Evolutionary conservation across 768 basidiomycete species (phyloP).

Genomic region (Tephrocybe sp.): DNA sequence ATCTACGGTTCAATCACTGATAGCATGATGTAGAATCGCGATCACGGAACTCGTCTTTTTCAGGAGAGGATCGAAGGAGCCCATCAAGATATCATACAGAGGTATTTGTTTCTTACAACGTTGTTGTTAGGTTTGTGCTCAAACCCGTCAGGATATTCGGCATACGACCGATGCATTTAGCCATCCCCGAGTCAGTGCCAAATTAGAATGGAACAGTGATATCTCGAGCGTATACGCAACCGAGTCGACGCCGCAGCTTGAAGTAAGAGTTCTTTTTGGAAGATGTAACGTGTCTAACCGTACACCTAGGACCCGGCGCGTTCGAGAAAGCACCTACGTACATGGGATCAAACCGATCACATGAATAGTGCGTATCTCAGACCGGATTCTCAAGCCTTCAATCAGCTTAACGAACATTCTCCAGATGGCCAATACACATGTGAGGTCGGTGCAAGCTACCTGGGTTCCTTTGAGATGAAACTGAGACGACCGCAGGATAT

Average conservation of each 20-base stretch:
- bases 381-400: not conserved
- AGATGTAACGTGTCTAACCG: conserved; percentile 5
- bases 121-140: not conserved
- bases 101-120: conserved; percentile 21
- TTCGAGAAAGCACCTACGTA: conserved; percentile 57
- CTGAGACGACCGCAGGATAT: conserved; percentile 40
- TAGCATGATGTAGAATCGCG: conserved; percentile 29
- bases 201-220: conserved; percentile 47
- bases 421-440: conserved; percentile 43
- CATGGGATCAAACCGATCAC: conserved; percentile 55
- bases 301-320: conserved; percentile 35
- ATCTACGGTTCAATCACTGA: conserved; percentile 18
- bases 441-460: conserved; percentile 36
- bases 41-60: conserved; percentile 53
- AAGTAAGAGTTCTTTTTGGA: conserved; percentile 29
- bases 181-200: conserved; percentile 37
- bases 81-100: conserved; percentile 44
- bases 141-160: conserved; percentile 30
- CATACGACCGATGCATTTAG: conserved; percentile 38
- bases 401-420: conserved; percentile 3
- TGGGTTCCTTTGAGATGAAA: conserved; percentile 16
- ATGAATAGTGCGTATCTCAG: conserved; percentile 33
- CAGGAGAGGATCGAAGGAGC: conserved; percentile 45
- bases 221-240: conserved; percentile 39
- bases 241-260: conserved; percentile 41